These are phyloP conservation scores for Coemansia sp. DNA, from an alignment of 192 early-diverging fungal genomes.

Conservation along the genomic window DNA sequence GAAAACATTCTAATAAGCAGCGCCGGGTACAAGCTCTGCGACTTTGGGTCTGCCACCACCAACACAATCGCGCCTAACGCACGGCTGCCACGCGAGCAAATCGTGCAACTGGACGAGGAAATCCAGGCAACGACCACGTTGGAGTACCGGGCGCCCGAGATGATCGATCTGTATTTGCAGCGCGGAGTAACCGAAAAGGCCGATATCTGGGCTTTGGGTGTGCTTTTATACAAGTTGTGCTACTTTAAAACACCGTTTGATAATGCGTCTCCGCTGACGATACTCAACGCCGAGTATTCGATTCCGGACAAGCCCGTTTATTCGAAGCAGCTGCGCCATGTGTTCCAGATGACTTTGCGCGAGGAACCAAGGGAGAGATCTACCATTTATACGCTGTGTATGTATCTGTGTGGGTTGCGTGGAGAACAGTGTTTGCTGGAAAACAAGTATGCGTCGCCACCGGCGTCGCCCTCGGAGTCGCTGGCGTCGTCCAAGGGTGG, in stretches of 20 bases:
- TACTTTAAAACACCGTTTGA: conserved; percentile 97
- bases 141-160: conserved; percentile 94
- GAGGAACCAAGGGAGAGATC: conserved; percentile 74
- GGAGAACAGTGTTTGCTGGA: conserved; percentile 44
- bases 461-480: conserved; percentile 14
- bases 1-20: conserved; percentile 76
- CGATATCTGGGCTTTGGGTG: conserved; percentile 83
- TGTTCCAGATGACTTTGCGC: conserved; percentile 72
- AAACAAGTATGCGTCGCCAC: conserved; percentile 44
- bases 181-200: conserved; percentile 84
- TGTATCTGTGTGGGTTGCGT: conserved; percentile 61
- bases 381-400: conserved; percentile 79
- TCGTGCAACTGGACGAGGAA: conserved; percentile 84
- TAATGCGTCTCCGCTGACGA: conserved; percentile 80
- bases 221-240: conserved; percentile 93
- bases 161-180: conserved; percentile 88
- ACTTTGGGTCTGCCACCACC: conserved; percentile 88
- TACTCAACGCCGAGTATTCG: conserved; percentile 81
- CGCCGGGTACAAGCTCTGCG: conserved; percentile 84
- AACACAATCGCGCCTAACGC: conserved; percentile 15
- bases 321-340: conserved; percentile 55
- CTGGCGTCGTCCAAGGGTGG: background rate
- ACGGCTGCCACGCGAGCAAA: conserved; percentile 62
- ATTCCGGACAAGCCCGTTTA: conserved; percentile 76
- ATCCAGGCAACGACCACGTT: conserved; percentile 86